phyloP scores from a whole-genome alignment of 306 rosid genomes.

The Boehmeria nivea region DNA sequence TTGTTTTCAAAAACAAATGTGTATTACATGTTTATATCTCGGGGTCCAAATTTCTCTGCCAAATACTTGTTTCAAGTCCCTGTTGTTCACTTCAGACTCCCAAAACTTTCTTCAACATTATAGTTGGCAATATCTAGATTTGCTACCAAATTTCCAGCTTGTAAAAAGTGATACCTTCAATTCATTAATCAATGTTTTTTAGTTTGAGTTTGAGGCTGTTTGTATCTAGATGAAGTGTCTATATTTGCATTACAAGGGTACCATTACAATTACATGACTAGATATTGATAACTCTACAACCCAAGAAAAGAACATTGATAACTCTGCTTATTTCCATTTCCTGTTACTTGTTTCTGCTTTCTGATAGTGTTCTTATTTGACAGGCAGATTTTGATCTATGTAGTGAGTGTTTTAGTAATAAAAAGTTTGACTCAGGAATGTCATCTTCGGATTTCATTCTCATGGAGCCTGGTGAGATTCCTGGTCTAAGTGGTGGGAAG shows the following conservation, averaged over 20 bases:
- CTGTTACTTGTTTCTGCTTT: slow-evolving; percentile 15
- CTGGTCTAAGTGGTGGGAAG: slow-evolving; percentile 76
- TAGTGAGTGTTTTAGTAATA: slow-evolving; percentile 74
- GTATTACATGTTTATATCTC: not conserved
- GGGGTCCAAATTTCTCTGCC: not conserved
- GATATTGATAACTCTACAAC: not conserved
- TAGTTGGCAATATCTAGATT: not conserved
- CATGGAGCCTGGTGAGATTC: slow-evolving; percentile 96
- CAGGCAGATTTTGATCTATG: slow-evolving; percentile 98
- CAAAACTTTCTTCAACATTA: not conserved
- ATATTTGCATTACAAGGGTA: not conserved
- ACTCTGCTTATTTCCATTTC: slow-evolving; percentile 10
- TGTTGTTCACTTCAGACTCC: not conserved
- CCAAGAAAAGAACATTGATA: not conserved
- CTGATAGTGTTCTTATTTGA: slow-evolving; percentile 37
- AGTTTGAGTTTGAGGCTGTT: not conserved
- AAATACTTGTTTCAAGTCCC: not conserved
- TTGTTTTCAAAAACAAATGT: slow-evolving; percentile 2
- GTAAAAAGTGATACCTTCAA: too few species aligned
- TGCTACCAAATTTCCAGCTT: not conserved
- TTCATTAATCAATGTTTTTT: not conserved
- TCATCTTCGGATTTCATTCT: slow-evolving; percentile 83
- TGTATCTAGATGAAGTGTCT: not conserved
- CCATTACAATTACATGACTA: too few species aligned
- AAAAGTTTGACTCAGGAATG: slow-evolving; percentile 83